Conservation (phyloP, 148 eudicot genomes). For the Arbutus unedo region DNA sequence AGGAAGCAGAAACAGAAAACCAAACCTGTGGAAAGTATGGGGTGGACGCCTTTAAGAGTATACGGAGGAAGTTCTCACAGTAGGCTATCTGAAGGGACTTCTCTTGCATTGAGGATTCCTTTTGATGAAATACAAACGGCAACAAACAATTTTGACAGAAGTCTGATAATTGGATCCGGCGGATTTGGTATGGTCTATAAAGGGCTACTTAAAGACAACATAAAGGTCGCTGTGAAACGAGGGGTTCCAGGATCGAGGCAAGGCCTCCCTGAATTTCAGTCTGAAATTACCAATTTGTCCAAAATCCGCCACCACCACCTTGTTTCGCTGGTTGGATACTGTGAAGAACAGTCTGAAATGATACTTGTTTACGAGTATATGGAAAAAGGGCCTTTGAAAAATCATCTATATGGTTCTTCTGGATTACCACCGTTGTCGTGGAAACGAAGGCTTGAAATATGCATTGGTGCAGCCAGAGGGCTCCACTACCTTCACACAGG, state of each 20-base stretch:
- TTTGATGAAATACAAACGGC: slow-evolving; percentile 71
- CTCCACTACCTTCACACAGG: slow-evolving; percentile 96
- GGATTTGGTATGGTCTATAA: slow-evolving; percentile 94
- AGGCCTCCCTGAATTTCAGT: slow-evolving; percentile 90
- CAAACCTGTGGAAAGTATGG: slow-evolving; percentile 52
- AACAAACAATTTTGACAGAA: slow-evolving; percentile 74
- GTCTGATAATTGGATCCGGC: slow-evolving; percentile 70
- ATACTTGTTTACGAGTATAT: slow-evolving; percentile 89
- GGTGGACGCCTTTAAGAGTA: slow-evolving; percentile 70
- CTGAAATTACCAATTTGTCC: slow-evolving; percentile 78
- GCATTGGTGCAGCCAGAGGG: slow-evolving; percentile 96
- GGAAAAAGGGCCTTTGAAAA: slow-evolving; percentile 80
- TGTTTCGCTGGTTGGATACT: slow-evolving; percentile 86
- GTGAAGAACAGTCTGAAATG: slow-evolving; percentile 96
- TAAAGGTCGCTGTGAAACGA: slow-evolving; percentile 80
- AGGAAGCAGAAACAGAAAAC: slow-evolving; percentile 46
- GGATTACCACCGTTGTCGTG: slow-evolving; percentile 58
- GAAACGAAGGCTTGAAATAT: slow-evolving; percentile 88
- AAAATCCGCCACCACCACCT: slow-evolving; percentile 86
- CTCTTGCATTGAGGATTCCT: slow-evolving; percentile 57
- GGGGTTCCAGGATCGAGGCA: slow-evolving; percentile 90
- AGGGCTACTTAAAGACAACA: slow-evolving; percentile 61
- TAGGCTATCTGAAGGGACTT: slow-evolving; percentile 53
- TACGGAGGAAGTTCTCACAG: slow-evolving; percentile 51
- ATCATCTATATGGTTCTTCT: slow-evolving; percentile 64